Base-by-base conservation (phyloP, 495 filamentous ascomycete species). In the Monascus purpureus region DNA sequence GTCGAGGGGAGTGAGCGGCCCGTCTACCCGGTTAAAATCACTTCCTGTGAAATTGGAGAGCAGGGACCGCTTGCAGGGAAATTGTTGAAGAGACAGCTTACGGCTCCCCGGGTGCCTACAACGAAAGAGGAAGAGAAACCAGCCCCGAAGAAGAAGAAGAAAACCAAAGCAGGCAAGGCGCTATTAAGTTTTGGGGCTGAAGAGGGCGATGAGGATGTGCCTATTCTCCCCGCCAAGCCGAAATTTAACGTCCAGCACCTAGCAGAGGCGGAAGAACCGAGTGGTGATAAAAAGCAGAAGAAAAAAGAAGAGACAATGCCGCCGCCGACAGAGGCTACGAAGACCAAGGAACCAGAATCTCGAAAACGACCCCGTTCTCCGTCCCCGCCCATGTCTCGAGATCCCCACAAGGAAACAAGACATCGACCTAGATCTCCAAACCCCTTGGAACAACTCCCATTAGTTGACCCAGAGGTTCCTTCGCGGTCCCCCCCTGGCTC, bases 111-210 rank as follows among this genome's bases (percentile, higher is more conserved):
- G 19, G 51, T 40, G 32, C 58, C 52, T 20, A 50, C 53, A 5
- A 53, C 46, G 18, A 52, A 41, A 28, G 54, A 64, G 35, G 57
- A 52, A 28, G 42, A 49, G 17, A 34, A 43, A 6, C 43, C 40
- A 3, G 63, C 65, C 30, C 70, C 66, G 39, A 87, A 82, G 58
- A 82, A 78, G 57, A 79, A 78, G 55, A 93, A 84, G 64, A 75
- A 75, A 32, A 50, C 63, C 33, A 87, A 85, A 45, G 70, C 61
- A 1, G 79, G 71, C 9, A 93, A 92, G 55, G 72, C 75, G 36
- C 49, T 99, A 26, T 48, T 96, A 33, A 95, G 88, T 45, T 96
- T 96, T 62, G 87, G 77, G 0, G n/a, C n/a, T n/a, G 88, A 93
- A 9, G 88, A 88, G 31, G 82, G 67, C 2, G 75, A 68, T 4